Percentiles rank a stretch among this genome's conserved stretches.
Evolutionary conservation across 2,329 filamentous ascomycete species (phyloP).

Genomic region (Penicillium sp.): DNA sequence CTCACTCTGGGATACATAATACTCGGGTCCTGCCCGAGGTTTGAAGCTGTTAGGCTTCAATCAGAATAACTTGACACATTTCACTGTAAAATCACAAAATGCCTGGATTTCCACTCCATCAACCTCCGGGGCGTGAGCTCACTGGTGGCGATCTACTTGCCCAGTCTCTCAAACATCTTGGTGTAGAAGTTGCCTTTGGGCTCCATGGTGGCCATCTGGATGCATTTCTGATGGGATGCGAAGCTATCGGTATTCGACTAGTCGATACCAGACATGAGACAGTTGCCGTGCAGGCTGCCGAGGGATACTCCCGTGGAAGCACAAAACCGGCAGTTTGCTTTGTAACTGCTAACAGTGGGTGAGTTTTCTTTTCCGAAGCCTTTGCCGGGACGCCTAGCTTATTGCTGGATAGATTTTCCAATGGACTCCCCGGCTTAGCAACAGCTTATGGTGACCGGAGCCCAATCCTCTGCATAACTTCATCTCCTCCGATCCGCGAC

Average conservation of each 20-base stretch:
- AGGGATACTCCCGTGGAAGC: conserved; percentile 51
- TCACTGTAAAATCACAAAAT: conserved; percentile 11
- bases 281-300: conserved; percentile 53
- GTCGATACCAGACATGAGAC: conserved; percentile 55
- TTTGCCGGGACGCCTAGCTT: neutral
- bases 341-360: conserved; percentile 55
- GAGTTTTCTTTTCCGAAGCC: conserved; percentile 11
- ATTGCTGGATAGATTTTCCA: conserved; percentile 43
- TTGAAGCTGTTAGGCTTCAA: neutral
- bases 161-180: conserved; percentile 48
- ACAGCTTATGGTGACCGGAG: conserved; percentile 52
- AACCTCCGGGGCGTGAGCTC: conserved; percentile 45
- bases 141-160: conserved; percentile 53
- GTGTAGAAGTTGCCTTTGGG: conserved; percentile 51
- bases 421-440: conserved; percentile 51
- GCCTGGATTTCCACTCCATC: conserved; percentile 19
- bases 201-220: conserved; percentile 55
- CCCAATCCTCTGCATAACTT: conserved; percentile 52
- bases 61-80: neutral
- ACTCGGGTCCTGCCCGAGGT: neutral
- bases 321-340: conserved; percentile 52
- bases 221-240: conserved; percentile 52
- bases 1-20: neutral
- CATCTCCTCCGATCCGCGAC: conserved; percentile 49
- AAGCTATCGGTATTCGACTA: conserved; percentile 45